Conservation (phyloP, 257 asterid genomes). For the Knoxia roxburghii region DNA sequence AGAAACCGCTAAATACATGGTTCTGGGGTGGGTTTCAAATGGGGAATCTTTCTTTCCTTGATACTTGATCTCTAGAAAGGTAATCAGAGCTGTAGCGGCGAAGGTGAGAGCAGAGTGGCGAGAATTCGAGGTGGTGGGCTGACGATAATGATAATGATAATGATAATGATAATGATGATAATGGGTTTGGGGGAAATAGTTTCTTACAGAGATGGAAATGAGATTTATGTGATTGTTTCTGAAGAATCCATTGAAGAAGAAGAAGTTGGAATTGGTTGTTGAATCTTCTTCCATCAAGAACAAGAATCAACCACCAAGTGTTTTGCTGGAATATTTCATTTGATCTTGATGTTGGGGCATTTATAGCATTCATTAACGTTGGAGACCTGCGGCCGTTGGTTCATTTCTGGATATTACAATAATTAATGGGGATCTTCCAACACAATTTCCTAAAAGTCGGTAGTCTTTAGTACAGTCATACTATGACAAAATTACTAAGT, state of each 20-base stretch:
- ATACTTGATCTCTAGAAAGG: neutral
- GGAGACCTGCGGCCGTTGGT: too few relatives aligned
- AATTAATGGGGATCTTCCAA: too few relatives aligned
- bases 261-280: neutral
- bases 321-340: too few relatives aligned
- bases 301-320: too few relatives aligned
- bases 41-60: conserved; percentile 4
- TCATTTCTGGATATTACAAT: too few relatives aligned
- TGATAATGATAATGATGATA: neutral
- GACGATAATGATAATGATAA: neutral
- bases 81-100: neutral
- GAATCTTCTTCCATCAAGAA: neutral
- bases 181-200: neutral
- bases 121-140: neutral
- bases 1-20: neutral
- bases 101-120: neutral
- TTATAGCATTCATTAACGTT: too few relatives aligned
- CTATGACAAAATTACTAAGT: too few relatives aligned
- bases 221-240: neutral
- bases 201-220: neutral
- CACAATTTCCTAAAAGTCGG: too few relatives aligned
- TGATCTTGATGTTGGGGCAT: too few relatives aligned
- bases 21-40: conserved; percentile 9
- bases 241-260: neutral
- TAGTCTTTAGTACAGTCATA: too few relatives aligned